Base-by-base conservation (phyloP, 768 basidiomycete genomes). In the Podaxis pistillaris region DNA sequence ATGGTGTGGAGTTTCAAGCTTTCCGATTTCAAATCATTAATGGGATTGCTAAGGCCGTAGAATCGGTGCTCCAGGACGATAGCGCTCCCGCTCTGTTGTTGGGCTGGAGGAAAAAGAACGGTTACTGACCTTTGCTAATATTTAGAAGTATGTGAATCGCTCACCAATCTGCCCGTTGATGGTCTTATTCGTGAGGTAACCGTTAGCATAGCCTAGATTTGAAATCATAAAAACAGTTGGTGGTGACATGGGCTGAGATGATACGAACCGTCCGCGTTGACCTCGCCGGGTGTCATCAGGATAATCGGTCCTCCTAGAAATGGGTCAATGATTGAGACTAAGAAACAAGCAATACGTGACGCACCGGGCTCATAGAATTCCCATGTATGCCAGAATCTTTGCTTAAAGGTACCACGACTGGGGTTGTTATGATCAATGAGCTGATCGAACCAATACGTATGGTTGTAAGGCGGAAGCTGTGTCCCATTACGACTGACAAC, bases 31-130 rank as follows among this genome's bases (percentile, higher is more conserved):
- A 91, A 79, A 70, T 90, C 79, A 19, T 81, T 75, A 53, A 79
- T 81, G 3, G 90, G 90, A 69, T 90, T 92, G 62, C 89, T 91
- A n/a, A 82, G 73, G 13, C 90, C 90, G 64, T 86, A 91, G 78
- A 87, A 92, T 24, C 90, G 81, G 68, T 91, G 90, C 67, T 91
- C 89, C 26, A 90, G 64, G 30, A 90, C 75, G 65, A 91, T 76
- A 4, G 83, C 80, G 17, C 84, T 84, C 22, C 86, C 89, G 38
- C 82, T 82, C 62, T 88, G 78, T 70, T 86, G 84, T 68, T 88
- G 84, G 9, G 88, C 86, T 79, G 56, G 30, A n/a, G 12, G 7
- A 22, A 40, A 19, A 41, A 44, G 12, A 37, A 22, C 12, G 22
- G n/a, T 40, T 28, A 38, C 22, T 46, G 44, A 37, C 15, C 19